Conservation (phyloP, 768 basidiomycete genomes). For the Porphyrellus cyaneotinctus region DNA sequence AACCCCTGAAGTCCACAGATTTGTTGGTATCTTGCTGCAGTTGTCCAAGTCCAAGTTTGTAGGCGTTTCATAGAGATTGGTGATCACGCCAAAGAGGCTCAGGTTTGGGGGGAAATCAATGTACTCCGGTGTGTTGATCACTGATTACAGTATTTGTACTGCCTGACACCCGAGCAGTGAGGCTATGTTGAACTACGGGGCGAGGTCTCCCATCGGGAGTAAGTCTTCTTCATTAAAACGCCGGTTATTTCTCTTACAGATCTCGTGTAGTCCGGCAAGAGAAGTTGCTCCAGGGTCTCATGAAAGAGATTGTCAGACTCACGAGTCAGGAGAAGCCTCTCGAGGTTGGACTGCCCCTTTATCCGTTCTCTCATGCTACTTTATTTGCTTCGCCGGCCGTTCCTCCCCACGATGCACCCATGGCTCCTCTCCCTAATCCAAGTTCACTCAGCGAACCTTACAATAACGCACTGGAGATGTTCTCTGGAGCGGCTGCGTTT, state of each 20-base stretch:
- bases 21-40: constrained; percentile 88
- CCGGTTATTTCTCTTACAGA: constrained; percentile 4
- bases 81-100: constrained; percentile 69
- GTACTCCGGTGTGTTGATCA: constrained; percentile 56
- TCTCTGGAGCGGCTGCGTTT: constrained; percentile 3
- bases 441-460: constrained; percentile 5
- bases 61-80: constrained; percentile 80
- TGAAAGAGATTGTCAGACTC: constrained; percentile 81
- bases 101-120: constrained; percentile 87
- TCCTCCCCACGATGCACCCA: constrained; percentile 26
- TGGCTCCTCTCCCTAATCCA: constrained; percentile 30
- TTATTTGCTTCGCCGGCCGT: constrained; percentile 52
- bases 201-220: constrained; percentile 81
- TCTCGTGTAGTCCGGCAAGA: constrained; percentile 68
- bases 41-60: constrained; percentile 81
- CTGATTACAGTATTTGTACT: neutral
- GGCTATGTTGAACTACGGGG: constrained; percentile 80
- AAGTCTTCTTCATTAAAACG: constrained; percentile 31
- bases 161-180: constrained; percentile 42
- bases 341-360: constrained; percentile 75
- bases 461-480: constrained; percentile 6
- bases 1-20: constrained; percentile 45
- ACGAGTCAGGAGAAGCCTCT: constrained; percentile 78
- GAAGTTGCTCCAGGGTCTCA: constrained; percentile 72
- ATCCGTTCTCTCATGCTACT: constrained; percentile 71